Conservation (phyloP, 106 monocot species). For the Agapanthus africanus region DNA sequence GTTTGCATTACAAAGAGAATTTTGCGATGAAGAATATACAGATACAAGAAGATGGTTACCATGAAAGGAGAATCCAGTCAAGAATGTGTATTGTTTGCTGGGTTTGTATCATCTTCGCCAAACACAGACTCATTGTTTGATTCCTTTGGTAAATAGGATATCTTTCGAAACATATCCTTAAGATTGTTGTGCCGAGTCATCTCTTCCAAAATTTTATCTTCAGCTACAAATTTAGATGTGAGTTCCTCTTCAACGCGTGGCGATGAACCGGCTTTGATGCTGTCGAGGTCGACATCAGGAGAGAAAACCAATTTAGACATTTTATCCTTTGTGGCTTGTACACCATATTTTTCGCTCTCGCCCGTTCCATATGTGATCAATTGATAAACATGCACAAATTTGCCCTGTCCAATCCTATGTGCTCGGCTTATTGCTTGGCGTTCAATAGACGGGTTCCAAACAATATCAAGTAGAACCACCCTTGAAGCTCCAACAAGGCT, state of each 20-base stretch:
- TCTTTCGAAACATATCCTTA: slow-evolving; percentile 48
- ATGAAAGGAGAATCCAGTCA: no score
- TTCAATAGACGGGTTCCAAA: slow-evolving; percentile 77
- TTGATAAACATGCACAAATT: slow-evolving; percentile 61
- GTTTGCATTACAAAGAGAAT: no score
- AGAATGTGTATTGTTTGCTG: no score
- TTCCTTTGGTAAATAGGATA: slow-evolving; percentile 17
- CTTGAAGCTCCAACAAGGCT: slow-evolving; percentile 62
- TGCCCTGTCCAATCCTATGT: slow-evolving; percentile 58
- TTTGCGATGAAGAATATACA: no score
- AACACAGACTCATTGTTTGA: background rate
- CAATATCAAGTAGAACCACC: slow-evolving; percentile 66
- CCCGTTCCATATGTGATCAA: slow-evolving; percentile 44
- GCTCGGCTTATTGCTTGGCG: slow-evolving; percentile 74
- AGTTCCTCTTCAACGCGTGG: slow-evolving; percentile 15
- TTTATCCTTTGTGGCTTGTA: slow-evolving; percentile 42
- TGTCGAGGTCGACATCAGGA: background rate
- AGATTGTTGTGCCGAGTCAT: slow-evolving; percentile 44
- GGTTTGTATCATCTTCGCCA: no score
- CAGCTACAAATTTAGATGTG: slow-evolving; percentile 25
- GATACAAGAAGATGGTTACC: no score
- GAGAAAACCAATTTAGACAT: slow-evolving; percentile 65
- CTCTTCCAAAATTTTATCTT: slow-evolving; percentile 56
- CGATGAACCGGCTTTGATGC: background rate
- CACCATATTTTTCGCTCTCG: slow-evolving; percentile 50